Conservation (phyloP, 1,284 basidiomycete genomes). For the Ustilago nuda region DNA sequence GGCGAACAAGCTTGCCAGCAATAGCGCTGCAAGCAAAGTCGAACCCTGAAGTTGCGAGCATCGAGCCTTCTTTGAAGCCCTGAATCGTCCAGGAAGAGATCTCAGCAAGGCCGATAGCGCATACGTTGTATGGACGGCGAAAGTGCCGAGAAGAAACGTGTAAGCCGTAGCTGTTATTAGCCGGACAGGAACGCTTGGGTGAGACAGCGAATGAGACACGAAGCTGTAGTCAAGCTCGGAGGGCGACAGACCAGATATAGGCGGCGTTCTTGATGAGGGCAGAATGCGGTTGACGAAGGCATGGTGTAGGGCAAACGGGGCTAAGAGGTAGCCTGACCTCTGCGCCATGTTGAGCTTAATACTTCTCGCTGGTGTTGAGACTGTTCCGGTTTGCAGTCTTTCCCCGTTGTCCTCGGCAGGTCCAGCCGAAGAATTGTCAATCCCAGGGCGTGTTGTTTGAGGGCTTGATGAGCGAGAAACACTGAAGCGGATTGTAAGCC, state of each 20-base stretch:
- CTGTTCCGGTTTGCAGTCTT: background rate
- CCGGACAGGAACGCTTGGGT: constrained; percentile 10
- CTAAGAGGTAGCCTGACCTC: constrained; percentile 44
- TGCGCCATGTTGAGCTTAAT: constrained; percentile 16
- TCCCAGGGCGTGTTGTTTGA: background rate
- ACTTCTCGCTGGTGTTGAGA: background rate
- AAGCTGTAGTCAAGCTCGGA: constrained; percentile 62
- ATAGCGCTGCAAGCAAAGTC: background rate
- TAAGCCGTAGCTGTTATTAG: constrained; percentile 22
- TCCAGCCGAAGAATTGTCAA: too few species aligned
- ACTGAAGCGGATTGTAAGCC: constrained; percentile 24
- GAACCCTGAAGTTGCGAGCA: constrained; percentile 8
- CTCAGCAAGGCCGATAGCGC: constrained; percentile 21
- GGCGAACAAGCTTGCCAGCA: constrained; percentile 31
- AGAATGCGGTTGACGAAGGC: constrained; percentile 54
- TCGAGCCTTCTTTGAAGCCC: background rate
- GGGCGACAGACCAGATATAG: constrained; percentile 52
- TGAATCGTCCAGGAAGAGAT: background rate
- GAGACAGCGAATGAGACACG: constrained; percentile 46
- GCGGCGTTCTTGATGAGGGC: constrained; percentile 26
- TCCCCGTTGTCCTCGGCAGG: background rate
- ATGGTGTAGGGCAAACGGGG: constrained; percentile 49
- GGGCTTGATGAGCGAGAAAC: background rate
- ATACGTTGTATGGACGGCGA: constrained; percentile 32
- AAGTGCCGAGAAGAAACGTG: constrained; percentile 29